phyloP scores from a whole-genome alignment of 1,139 yeast genomes.

The Hansenula sp. region DNA sequence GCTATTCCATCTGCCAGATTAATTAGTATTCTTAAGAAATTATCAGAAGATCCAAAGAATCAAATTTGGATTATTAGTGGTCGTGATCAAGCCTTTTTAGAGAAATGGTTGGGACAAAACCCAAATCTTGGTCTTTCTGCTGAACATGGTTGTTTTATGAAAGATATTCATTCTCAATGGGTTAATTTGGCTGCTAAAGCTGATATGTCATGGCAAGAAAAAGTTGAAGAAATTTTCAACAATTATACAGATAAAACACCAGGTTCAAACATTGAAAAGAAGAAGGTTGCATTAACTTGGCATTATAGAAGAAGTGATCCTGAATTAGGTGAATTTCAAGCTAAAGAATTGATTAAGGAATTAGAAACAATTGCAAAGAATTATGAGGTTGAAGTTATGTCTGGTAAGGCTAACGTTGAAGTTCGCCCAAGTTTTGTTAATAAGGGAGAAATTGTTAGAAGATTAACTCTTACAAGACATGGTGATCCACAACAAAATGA shows the following conservation, averaged over 20 bases:
- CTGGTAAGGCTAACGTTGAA: constrained; percentile 94
- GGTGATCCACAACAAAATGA: constrained; percentile 34
- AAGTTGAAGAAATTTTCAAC: constrained; percentile 69
- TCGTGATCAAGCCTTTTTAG: constrained; percentile 86
- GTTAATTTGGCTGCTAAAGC: constrained; percentile 73
- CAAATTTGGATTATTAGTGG: constrained; percentile 96
- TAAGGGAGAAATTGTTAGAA: constrained; percentile 92
- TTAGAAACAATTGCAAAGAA: constrained; percentile 57
- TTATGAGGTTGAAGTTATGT: constrained; percentile 93
- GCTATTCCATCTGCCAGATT: constrained; percentile 88
- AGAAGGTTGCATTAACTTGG: constrained; percentile 96
- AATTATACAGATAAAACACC: constrained; percentile 85
- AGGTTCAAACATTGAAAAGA: constrained; percentile 81
- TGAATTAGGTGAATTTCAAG: constrained; percentile 83
- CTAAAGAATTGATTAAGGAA: constrained; percentile 65
- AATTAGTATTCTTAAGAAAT: constrained; percentile 49
- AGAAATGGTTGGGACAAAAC: constrained; percentile 78
- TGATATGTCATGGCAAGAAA: constrained; percentile 93
- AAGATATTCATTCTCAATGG: constrained; percentile 68
- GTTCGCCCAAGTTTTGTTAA: constrained; percentile 92
- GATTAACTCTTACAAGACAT: constrained; percentile 62
- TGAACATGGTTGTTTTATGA: constrained; percentile 96
- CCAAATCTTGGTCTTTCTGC: constrained; percentile 77
- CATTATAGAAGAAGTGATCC: constrained; percentile 96
- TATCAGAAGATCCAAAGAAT: constrained; percentile 75